Evolutionary conservation across 331 rosid species (phyloP), one percentile per base, ranked within the genome.

Genomic region (Quercus lobata): DNA sequence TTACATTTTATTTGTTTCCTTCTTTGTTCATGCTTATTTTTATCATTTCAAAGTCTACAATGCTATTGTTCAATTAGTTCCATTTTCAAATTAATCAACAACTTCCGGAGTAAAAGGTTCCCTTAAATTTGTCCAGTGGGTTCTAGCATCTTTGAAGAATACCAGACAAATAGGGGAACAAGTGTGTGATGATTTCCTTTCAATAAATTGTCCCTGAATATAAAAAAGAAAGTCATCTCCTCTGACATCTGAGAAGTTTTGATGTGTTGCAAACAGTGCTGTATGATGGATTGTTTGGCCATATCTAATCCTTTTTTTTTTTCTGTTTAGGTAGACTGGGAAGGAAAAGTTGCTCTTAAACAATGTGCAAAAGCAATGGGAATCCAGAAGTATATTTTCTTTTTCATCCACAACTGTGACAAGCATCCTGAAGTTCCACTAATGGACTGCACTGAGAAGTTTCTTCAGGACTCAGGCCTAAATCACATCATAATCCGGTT

Each of bases 281-380:
- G 58, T 57, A 21, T 62, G 52, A 29, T 35, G 69, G 65, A 7
- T 57, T 72, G 77, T 77, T 12, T 57, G 62, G 75, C 80, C 82
- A 78, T 61, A 75, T 84, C 84, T 77, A 35, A 86, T 75, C 71
- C 30, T 8, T 0, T 57, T 68, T 77, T n/a, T n/a, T 63, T 60
- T 81, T 89, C 76, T 82, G 52, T 87, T 80, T 89, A 94, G 98
- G 97, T 92, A 74, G 98, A 93, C 73, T 93, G 99, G 99, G 96
- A 90, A 90, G 99, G 99, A 57, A 95, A 95, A 83, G 98, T 93
- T 71, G 98, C 96, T 82, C 99, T 93, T 1, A 91, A 90, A 76
- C 98, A 95, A 82, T 91, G 97, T 75, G 99, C 99, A 3, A 95
- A 91, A 75, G 99, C 99, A 21, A 95, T 95, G 99, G 92, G 96